These are phyloP conservation scores for Orbilia ellipsospora DNA, from an alignment of 2,329 filamentous ascomycete species.

Conservation along the genomic window DNA sequence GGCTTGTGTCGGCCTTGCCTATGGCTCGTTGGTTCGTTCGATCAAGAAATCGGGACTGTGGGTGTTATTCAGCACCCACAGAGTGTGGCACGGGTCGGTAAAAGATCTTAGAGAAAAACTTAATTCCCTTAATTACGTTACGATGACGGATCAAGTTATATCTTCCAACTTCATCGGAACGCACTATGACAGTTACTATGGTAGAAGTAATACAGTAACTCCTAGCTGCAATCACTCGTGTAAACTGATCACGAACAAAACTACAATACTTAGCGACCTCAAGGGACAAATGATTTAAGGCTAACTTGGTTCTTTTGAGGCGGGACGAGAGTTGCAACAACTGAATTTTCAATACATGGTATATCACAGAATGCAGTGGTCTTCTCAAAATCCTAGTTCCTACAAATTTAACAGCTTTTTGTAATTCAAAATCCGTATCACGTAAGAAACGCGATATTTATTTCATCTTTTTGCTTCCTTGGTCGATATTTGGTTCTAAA, in stretches of 20 bases:
- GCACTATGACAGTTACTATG: not conserved
- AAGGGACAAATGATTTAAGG: too few species aligned
- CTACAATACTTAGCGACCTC: too few species aligned
- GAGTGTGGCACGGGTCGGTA: slow-evolving; percentile 18
- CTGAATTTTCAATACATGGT: too few species aligned
- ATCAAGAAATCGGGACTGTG: slow-evolving; percentile 20
- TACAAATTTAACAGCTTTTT: too few species aligned
- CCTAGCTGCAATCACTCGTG: not conserved
- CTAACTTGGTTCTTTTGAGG: too few species aligned
- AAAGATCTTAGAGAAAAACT: slow-evolving; percentile 16
- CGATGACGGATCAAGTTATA: not conserved
- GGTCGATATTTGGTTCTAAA: too few species aligned
- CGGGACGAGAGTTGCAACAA: too few species aligned
- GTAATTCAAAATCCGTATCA: too few species aligned
- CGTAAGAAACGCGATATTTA: too few species aligned
- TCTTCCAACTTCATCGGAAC: not conserved
- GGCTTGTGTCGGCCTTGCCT: slow-evolving; percentile 4
- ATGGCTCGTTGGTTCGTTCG: slow-evolving; percentile 24
- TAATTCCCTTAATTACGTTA: not conserved
- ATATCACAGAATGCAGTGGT: too few species aligned
- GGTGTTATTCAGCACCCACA: not conserved
- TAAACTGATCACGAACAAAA: not conserved
- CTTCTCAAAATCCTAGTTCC: too few species aligned
- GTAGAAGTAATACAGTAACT: not conserved
- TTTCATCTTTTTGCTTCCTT: too few species aligned